Evolutionary conservation across 2,329 filamentous ascomycete species (phyloP).

Genomic region (Xylaria sp.): DNA sequence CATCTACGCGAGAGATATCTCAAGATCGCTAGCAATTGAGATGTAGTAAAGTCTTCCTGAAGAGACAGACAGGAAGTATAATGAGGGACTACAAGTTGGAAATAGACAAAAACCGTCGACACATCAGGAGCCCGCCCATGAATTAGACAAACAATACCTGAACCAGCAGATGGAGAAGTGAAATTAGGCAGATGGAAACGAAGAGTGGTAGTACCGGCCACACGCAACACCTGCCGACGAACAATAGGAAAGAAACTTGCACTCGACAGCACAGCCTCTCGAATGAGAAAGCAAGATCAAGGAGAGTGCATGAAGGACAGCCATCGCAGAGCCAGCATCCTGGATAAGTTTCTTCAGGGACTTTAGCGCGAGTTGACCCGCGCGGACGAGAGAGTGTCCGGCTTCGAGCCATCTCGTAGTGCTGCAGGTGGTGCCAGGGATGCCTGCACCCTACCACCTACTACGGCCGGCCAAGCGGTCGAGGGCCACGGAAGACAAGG

Average conservation of each 20-base stretch:
- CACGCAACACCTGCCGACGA: constrained; percentile 46
- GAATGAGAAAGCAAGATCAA: constrained; percentile 48
- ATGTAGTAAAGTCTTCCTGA: constrained; percentile 32
- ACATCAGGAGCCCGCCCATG: constrained; percentile 53
- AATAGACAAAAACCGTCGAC: constrained; percentile 43
- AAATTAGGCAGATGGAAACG: constrained; percentile 52
- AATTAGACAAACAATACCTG: constrained; percentile 59
- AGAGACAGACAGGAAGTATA: constrained; percentile 41
- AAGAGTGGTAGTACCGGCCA: constrained; percentile 45
- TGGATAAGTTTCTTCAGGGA: constrained; percentile 40
- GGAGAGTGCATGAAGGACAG: constrained; percentile 47
- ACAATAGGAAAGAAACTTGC: constrained; percentile 46
- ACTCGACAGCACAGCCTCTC: constrained; percentile 49
- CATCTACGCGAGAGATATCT: constrained; percentile 56
- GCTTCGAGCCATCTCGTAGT: constrained; percentile 45
- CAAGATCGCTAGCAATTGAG: constrained; percentile 48
- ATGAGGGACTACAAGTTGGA: constrained; percentile 44
- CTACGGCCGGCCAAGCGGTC: constrained; percentile 33
- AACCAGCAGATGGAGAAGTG: constrained; percentile 52
- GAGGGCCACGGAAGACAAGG: constrained; percentile 13
- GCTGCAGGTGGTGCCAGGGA: constrained; percentile 46
- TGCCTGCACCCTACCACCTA: constrained; percentile 27
- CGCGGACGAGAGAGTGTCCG: constrained; percentile 50
- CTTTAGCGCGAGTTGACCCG: constrained; percentile 44
- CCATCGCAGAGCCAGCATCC: constrained; percentile 44